phyloP scores from a whole-genome alignment of 441 rosid species.

The Adansonia rubrostipa region DNA sequence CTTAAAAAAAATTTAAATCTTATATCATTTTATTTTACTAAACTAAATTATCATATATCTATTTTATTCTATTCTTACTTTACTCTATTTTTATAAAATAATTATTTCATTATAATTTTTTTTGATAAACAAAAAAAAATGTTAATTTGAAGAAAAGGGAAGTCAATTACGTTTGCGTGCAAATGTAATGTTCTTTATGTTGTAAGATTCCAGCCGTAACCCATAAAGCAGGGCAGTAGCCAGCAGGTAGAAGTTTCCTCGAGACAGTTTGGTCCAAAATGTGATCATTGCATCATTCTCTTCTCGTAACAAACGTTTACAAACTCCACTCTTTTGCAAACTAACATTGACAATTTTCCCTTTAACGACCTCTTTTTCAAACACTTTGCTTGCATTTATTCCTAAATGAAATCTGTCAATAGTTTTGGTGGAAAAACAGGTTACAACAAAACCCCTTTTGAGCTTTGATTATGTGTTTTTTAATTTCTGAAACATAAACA shows the following conservation, averaged over 20 bases:
- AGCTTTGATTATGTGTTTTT: background rate
- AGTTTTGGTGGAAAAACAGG: background rate
- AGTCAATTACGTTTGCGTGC: constrained; percentile 9
- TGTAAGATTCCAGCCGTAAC: background rate
- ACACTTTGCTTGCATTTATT: constrained; percentile 18
- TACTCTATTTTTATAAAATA: too few species aligned
- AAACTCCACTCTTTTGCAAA: background rate
- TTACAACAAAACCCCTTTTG: background rate
- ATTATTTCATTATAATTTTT: too few species aligned
- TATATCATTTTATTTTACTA: too few species aligned
- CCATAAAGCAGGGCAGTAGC: constrained; percentile 7
- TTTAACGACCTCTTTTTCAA: constrained; percentile 1
- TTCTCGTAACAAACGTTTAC: background rate
- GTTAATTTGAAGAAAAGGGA: background rate
- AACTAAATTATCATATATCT: too few species aligned
- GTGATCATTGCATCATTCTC: constrained; percentile 6
- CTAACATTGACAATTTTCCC: constrained; percentile 18
- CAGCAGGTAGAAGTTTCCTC: background rate
- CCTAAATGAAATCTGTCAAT: background rate
- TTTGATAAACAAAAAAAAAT: background rate
- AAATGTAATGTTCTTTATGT: background rate
- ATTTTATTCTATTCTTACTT: too few species aligned
- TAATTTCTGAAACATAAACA: background rate
- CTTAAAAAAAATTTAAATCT: too few species aligned
- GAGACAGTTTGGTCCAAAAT: constrained; percentile 18